phyloP scores from a whole-genome alignment of 352 stramenopile species.

The Phytopythium kandeliae region DNA sequence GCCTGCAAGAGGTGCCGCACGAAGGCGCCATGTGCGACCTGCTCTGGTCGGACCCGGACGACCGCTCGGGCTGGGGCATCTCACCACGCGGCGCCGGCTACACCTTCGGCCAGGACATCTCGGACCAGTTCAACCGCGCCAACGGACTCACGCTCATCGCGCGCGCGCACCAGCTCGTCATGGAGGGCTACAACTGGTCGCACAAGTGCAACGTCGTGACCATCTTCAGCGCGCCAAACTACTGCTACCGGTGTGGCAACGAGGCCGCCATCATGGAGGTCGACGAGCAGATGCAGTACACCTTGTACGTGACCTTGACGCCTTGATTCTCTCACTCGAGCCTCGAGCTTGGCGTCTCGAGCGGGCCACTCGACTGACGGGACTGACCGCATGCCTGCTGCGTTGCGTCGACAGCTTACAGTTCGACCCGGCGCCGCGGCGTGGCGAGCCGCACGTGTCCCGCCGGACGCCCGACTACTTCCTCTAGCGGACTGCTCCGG shows the following conservation, averaged over 20 bases:
- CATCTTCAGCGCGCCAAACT: constrained; percentile 99
- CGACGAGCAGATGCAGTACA: constrained; percentile 94
- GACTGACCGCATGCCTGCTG: constrained; percentile 8
- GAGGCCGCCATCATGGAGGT: constrained; percentile 97
- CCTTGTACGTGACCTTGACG: constrained; percentile 89
- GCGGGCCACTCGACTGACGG: background rate
- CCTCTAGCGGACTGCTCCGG: too few species aligned
- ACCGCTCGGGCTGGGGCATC: constrained; percentile 98
- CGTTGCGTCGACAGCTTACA: constrained; percentile 71
- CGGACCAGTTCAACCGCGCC: constrained; percentile 95
- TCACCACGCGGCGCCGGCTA: constrained; percentile 97
- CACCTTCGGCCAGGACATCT: constrained; percentile 98
- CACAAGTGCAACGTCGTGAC: constrained; percentile 97
- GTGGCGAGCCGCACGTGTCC: constrained; percentile 92
- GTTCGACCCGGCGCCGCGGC: constrained; percentile 92
- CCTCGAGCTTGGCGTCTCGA: background rate
- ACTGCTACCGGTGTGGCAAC: constrained; percentile 99
- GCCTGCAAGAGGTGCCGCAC: constrained; percentile 89
- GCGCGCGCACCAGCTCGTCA: constrained; percentile 93
- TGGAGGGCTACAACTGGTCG: constrained; percentile 89
- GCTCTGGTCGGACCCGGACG: constrained; percentile 98
- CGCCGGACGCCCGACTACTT: constrained; percentile 94
- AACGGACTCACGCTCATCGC: constrained; percentile 98
- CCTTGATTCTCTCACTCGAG: background rate
- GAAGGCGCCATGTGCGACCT: constrained; percentile 97